These are phyloP conservation scores for Geotrichum klebahnii DNA, from an alignment of 1,139 yeast species.

Conservation along the genomic window DNA sequence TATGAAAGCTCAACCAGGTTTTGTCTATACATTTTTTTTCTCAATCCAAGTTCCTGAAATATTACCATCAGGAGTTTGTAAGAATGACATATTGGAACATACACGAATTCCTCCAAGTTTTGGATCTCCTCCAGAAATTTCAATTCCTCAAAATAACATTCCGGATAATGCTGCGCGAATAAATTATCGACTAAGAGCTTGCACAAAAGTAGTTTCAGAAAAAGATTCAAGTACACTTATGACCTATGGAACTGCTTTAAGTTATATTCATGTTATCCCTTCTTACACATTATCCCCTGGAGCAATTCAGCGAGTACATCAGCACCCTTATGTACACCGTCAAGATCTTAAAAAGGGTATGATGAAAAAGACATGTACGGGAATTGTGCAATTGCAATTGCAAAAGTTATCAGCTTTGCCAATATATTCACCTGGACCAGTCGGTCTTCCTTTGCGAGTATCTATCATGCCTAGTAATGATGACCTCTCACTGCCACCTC, in stretches of 20 bases:
- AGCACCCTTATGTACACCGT: neutral
- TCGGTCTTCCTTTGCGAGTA: neutral
- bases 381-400: neutral
- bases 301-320: neutral
- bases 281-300: slow-evolving; percentile 3
- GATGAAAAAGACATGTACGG: slow-evolving; percentile 1
- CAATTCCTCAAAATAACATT: neutral
- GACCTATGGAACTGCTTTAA: neutral
- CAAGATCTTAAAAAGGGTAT: neutral
- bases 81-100: neutral
- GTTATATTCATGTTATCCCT: neutral
- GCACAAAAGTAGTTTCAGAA: neutral
- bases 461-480: neutral
- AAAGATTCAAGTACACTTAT: neutral
- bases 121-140: slow-evolving; percentile 2
- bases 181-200: neutral
- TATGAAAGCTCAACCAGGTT: neutral
- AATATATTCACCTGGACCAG: neutral
- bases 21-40: slow-evolving; percentile 5
- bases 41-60: slow-evolving; percentile 6
- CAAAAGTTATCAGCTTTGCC: neutral
- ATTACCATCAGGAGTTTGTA: neutral
- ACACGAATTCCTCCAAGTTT: slow-evolving; percentile 9
- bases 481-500: neutral
- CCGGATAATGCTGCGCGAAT: slow-evolving; percentile 3